Conservation (phyloP, 108 stramenopile genomes). For the Cyclotella sp. region DNA sequence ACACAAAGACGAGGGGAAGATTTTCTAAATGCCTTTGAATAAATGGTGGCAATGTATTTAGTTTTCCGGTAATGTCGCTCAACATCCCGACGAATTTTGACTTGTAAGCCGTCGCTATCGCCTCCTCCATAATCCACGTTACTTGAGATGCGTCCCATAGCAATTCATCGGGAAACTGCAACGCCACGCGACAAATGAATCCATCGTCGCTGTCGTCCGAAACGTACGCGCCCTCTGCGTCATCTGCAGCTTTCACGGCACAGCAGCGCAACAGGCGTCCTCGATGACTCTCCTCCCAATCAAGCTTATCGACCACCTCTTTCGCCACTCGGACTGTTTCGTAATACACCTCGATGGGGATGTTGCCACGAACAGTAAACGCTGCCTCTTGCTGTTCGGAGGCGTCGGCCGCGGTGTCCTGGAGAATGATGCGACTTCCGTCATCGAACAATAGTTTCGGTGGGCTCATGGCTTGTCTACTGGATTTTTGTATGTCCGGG, state of each 20-base stretch:
- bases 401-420: neutral
- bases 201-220: constrained; percentile 33
- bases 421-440: constrained; percentile 3
- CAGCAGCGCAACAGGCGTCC: constrained; percentile 22
- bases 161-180: constrained; percentile 91
- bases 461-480: constrained; percentile 34
- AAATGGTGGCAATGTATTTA: neutral
- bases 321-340: constrained; percentile 68
- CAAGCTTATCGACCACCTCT: constrained; percentile 52
- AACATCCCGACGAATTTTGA: constrained; percentile 16
- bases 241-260: neutral
- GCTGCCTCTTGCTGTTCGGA: neutral
- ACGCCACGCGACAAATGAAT: constrained; percentile 70
- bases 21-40: constrained; percentile 24
- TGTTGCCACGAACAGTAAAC: constrained; percentile 32
- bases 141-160: constrained; percentile 80
- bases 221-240: neutral
- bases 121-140: constrained; percentile 70
- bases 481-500: no score
- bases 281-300: constrained; percentile 29
- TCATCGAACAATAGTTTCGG: constrained; percentile 68
- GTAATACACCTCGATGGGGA: constrained; percentile 67
- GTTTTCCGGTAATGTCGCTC: neutral
- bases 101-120: constrained; percentile 42
- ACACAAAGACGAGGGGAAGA: constrained; percentile 80